These are phyloP conservation scores for Ajuga chamaepitys DNA, from an alignment of 257 asterid genomes.

Conservation along the genomic window DNA sequence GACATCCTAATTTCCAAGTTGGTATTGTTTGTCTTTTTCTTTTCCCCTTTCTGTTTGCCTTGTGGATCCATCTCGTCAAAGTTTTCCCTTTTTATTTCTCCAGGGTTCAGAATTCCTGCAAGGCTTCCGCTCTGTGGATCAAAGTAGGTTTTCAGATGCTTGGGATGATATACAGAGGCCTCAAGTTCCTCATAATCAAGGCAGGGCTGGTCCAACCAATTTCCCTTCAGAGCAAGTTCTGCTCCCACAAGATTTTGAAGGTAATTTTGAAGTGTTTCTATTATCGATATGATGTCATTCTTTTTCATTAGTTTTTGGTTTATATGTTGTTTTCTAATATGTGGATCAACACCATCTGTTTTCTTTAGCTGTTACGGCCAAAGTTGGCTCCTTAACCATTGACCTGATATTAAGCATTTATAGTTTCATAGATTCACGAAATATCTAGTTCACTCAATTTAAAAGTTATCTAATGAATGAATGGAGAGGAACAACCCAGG, in stretches of 20 bases:
- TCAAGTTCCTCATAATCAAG: slow-evolving; percentile 46
- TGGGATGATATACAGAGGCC: slow-evolving; percentile 92
- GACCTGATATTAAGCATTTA: neutral
- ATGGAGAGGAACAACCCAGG: neutral
- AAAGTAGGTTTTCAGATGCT: slow-evolving; percentile 67
- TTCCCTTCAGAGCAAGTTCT: slow-evolving; percentile 49
- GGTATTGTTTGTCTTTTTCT: slow-evolving; percentile 10
- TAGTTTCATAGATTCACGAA: neutral
- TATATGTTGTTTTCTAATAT: neutral
- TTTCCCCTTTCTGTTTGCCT: neutral
- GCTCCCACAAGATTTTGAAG: slow-evolving; percentile 58
- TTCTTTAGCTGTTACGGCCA: neutral
- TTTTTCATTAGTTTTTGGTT: neutral
- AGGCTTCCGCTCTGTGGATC: slow-evolving; percentile 76
- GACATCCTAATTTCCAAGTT: slow-evolving; percentile 75
- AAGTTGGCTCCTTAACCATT: neutral
- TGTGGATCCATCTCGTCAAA: slow-evolving; percentile 9
- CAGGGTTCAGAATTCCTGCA: slow-evolving; percentile 86
- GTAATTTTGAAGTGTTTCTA: slow-evolving; percentile 30
- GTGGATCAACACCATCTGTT: neutral
- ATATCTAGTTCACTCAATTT: neutral
- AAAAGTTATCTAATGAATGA: neutral
- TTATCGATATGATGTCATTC: neutral
- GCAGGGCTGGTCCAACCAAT: slow-evolving; percentile 42
- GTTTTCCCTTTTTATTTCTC: slow-evolving; percentile 5